phyloP scores from a whole-genome alignment of 108 stramenopile genomes.

The Discostella pseudostelligera region DNA sequence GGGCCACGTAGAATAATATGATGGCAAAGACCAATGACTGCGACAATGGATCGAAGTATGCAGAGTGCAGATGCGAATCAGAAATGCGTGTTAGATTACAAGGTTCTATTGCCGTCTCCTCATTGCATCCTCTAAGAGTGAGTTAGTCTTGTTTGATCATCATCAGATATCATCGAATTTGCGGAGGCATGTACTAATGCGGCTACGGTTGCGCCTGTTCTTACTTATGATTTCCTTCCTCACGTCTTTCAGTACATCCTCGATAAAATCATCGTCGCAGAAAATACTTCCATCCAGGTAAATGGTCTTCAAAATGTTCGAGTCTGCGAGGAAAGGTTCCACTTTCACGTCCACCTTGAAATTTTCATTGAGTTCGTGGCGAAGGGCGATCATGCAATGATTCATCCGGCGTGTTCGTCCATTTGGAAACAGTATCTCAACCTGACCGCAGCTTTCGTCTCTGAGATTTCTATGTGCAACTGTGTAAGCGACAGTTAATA shows the following conservation, averaged over 20 bases:
- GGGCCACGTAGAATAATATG: too few species aligned
- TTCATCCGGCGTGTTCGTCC: background rate
- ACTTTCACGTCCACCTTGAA: background rate
- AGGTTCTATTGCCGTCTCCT: background rate
- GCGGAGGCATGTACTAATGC: background rate
- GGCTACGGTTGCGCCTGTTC: background rate
- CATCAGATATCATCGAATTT: background rate
- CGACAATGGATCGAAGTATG: too few species aligned
- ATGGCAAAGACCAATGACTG: too few species aligned
- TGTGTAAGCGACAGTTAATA: too few species aligned
- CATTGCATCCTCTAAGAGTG: too few species aligned
- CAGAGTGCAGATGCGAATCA: too few species aligned
- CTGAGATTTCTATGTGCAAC: too few species aligned
- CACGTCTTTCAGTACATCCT: background rate
- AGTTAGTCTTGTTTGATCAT: too few species aligned
- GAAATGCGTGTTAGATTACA: background rate
- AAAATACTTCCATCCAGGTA: background rate
- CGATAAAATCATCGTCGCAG: conserved; percentile 1
- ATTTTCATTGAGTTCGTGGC: background rate
- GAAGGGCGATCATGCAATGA: background rate
- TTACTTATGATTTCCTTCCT: background rate
- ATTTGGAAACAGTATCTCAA: background rate
- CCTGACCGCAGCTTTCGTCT: background rate
- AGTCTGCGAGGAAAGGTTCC: background rate
- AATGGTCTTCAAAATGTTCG: background rate